Base-by-base conservation (phyloP, 768 basidiomycete species). In the Saitozyma sp. region DNA sequence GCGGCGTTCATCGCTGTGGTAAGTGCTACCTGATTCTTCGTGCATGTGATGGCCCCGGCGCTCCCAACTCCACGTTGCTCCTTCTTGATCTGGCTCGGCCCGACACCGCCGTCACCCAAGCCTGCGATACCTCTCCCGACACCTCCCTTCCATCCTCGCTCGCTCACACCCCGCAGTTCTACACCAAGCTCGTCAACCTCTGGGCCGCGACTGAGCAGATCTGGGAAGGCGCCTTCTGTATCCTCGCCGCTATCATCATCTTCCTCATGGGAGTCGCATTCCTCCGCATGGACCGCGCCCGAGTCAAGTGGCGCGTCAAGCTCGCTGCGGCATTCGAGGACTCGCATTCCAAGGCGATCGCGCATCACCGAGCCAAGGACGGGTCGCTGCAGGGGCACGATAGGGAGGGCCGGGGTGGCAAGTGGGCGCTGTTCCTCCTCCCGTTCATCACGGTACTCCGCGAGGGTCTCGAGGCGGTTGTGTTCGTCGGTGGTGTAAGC, bases 261-360 rank as follows among this genome's bases (percentile, higher is more conserved):
- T 91, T 92, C 78, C 83, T 89, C 75, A 95, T 97, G 92, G 93
- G 91, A 3, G 74, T 97, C 45, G 88, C 89, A 42, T 94, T 98
- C 89, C 86, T 99, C 63, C 92, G 91, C 76, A 88, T 99, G 85
- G 94, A 98, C 79, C 84, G 88, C 73, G 89, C 95, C 10, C 90
- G 92, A 77, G 85, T 88, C n/a, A 92, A 91, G 79, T 99, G 95
- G 95, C 86, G 91, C 67, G 80, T 91, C 74, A 96, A 95, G 82
- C 86, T 98, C 53, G 83, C 87, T 59, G 83, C 82, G 11, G 89
- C 93, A 0, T 96, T 97, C 80, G 75, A 74, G 43, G 54, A 67
- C n/a, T 64, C 64, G 29, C 61, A 69, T 43, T 54, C 71, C 63
- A 75, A 76, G 60, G 62, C 69, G 43, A 50, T 66, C 38, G 45